Percentiles rank a stretch among this genome's conserved stretches.
Evolutionary conservation across 2,329 filamentous ascomycete genomes (phyloP).

Genomic region (Penicillium palitans): DNA sequence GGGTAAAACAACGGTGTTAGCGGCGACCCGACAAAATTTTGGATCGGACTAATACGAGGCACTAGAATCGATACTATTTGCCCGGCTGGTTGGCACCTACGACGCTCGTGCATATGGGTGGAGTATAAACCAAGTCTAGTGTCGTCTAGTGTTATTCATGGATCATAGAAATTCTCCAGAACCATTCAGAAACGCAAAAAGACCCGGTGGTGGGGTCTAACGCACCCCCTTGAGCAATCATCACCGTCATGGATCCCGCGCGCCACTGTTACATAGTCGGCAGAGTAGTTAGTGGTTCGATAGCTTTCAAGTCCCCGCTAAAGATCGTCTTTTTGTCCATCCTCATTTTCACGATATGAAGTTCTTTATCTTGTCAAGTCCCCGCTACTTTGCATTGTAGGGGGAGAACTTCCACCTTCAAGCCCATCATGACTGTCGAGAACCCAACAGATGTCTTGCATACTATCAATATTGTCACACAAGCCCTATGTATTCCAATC

Average conservation of each 20-base stretch:
- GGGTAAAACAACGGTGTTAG: conserved; percentile 13
- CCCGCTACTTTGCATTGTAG: background rate
- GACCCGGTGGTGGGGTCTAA: conserved; percentile 7
- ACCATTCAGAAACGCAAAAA: conserved; percentile 2
- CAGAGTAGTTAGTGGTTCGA: conserved; percentile 3
- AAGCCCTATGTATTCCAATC: conserved; percentile 40
- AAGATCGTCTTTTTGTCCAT: background rate
- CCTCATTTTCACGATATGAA: conserved; percentile 5
- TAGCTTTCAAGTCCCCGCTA: conserved; percentile 2
- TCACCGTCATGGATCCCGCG: background rate
- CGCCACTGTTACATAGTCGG: background rate
- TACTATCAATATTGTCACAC: conserved; percentile 38
- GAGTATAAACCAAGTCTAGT: background rate
- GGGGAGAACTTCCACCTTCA: background rate
- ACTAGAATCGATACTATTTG: conserved; percentile 5
- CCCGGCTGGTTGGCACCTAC: background rate
- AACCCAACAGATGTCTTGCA: conserved; percentile 30
- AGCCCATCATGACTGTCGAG: conserved; percentile 22
- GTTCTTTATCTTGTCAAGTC: conserved; percentile 2
- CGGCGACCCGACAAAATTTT: conserved; percentile 6
- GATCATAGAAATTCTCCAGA: conserved; percentile 6
- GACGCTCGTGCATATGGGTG: background rate
- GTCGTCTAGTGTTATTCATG: background rate
- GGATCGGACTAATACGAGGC: conserved; percentile 8
- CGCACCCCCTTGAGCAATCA: conserved; percentile 5